Conservation (phyloP, 371 early-diverging fungal genomes). For the Furculomyces boomerangus region DNA sequence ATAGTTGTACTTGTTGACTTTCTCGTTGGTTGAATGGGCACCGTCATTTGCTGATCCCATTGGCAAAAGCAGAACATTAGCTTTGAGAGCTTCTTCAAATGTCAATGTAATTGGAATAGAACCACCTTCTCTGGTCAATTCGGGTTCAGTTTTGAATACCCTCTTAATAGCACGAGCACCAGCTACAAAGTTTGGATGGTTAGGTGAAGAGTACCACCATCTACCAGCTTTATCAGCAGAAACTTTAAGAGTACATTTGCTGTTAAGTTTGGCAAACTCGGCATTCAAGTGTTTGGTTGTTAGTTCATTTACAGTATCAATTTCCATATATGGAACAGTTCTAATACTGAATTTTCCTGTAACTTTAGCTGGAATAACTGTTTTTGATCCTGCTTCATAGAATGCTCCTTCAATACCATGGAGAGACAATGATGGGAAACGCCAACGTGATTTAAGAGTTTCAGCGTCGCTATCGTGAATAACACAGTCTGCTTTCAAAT, state of each 20-base stretch:
- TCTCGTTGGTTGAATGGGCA: conserved; percentile 95
- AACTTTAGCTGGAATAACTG: conserved; percentile 91
- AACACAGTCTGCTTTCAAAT: conserved; percentile 58
- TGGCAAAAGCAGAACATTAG: conserved; percentile 78
- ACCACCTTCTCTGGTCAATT: conserved; percentile 92
- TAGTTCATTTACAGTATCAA: conserved; percentile 49
- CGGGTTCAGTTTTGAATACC: conserved; percentile 78
- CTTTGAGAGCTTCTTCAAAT: conserved; percentile 83
- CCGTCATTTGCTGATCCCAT: conserved; percentile 83
- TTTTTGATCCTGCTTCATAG: conserved; percentile 84
- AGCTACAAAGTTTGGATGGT: conserved; percentile 85
- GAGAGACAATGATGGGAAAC: conserved; percentile 84
- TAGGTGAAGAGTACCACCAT: conserved; percentile 80
- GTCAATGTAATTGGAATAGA: conserved; percentile 95
- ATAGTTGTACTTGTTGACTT: conserved; percentile 80
- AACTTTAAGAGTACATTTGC: conserved; percentile 63
- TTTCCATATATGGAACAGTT: conserved; percentile 80
- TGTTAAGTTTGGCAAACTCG: conserved; percentile 73
- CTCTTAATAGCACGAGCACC: conserved; percentile 74
- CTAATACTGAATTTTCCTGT: conserved; percentile 94
- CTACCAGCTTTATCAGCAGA: conserved; percentile 70
- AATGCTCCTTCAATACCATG: conserved; percentile 97
- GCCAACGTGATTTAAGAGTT: conserved; percentile 65
- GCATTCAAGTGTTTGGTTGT: conserved; percentile 51
- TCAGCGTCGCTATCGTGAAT: conserved; percentile 54